These are phyloP conservation scores for Fusarium sp. DNA, from an alignment of 2,329 filamentous ascomycete genomes.

Conservation along the genomic window DNA sequence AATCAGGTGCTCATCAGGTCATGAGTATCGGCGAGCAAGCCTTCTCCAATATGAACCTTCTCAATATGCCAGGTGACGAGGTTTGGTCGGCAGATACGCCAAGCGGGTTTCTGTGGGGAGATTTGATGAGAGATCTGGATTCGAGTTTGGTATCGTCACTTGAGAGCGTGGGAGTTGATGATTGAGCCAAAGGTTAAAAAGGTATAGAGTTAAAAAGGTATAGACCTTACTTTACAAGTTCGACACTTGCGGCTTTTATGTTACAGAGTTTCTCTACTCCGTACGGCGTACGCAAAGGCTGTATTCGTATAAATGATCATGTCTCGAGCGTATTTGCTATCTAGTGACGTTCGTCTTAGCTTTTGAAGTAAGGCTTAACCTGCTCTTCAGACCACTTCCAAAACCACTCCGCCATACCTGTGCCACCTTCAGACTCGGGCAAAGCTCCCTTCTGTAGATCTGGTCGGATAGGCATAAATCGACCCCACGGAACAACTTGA, in stretches of 20 bases:
- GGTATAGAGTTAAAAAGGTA: no score
- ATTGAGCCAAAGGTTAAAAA: background rate
- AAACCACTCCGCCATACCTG: slow-evolving; percentile 53
- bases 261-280: no score
- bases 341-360: background rate
- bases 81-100: slow-evolving; percentile 34
- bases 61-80: slow-evolving; percentile 6
- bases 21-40: slow-evolving; percentile 34
- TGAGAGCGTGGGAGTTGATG: slow-evolving; percentile 43
- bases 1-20: slow-evolving; percentile 10
- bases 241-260: no score
- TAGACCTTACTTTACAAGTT: no score
- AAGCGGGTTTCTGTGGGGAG: slow-evolving; percentile 40
- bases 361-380: slow-evolving; percentile 45
- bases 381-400: slow-evolving; percentile 59
- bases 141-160: slow-evolving; percentile 41
- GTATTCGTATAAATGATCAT: background rate
- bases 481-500: slow-evolving; percentile 52
- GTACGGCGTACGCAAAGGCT: background rate
- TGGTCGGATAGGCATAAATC: slow-evolving; percentile 51
- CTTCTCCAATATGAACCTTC: slow-evolving; percentile 6
- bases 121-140: slow-evolving; percentile 41
- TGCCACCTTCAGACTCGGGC: slow-evolving; percentile 54
- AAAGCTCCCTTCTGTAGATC: slow-evolving; percentile 52
- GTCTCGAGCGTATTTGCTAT: no score